Conservation (phyloP, 495 filamentous ascomycete genomes). For the Xylaria sp. region DNA sequence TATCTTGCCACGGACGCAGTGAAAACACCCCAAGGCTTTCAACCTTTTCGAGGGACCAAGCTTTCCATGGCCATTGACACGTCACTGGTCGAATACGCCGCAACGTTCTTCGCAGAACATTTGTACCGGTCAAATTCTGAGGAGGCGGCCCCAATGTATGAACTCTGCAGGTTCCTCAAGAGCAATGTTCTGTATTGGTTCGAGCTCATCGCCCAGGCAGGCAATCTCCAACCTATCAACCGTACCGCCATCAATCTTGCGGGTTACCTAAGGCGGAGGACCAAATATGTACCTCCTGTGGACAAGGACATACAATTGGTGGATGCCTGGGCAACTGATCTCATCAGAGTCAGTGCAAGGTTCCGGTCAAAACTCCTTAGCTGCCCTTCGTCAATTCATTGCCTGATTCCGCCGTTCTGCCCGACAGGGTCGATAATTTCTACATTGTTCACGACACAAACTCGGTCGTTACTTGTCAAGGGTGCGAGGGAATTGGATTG, state of each 20-base stretch:
- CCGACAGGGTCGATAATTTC: conserved; percentile 40
- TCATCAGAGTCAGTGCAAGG: conserved; percentile 44
- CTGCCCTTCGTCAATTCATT: conserved; percentile 45
- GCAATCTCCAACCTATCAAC: conserved; percentile 30
- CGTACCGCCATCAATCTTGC: conserved; percentile 39
- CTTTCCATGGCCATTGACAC: conserved; percentile 17
- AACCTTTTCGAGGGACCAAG: conserved; percentile 20
- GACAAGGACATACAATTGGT: conserved; percentile 29
- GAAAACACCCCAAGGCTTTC: conserved; percentile 28
- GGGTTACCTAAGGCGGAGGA: conserved; percentile 36
- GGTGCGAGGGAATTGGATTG: conserved; percentile 32
- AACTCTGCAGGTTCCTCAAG: conserved; percentile 33
- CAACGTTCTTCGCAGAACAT: conserved; percentile 40
- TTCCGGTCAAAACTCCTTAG: conserved; percentile 39
- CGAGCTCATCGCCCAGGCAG: conserved; percentile 36
- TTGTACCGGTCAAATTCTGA: conserved; percentile 33
- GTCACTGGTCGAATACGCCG: conserved; percentile 39
- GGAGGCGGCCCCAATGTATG: conserved; percentile 24
- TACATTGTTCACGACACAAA: conserved; percentile 19
- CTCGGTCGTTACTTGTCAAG: conserved; percentile 28
- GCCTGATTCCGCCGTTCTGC: conserved; percentile 43
- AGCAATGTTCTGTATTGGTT: conserved; percentile 41
- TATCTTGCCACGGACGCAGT: conserved; percentile 33
- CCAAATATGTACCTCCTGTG: conserved; percentile 35
- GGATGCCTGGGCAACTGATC: conserved; percentile 42